A percentile compares a stretch with the other conserved stretches of the same genome.
Conservation (phyloP, 768 basidiomycete genomes). For the Guyanaporus albipodus region DNA sequence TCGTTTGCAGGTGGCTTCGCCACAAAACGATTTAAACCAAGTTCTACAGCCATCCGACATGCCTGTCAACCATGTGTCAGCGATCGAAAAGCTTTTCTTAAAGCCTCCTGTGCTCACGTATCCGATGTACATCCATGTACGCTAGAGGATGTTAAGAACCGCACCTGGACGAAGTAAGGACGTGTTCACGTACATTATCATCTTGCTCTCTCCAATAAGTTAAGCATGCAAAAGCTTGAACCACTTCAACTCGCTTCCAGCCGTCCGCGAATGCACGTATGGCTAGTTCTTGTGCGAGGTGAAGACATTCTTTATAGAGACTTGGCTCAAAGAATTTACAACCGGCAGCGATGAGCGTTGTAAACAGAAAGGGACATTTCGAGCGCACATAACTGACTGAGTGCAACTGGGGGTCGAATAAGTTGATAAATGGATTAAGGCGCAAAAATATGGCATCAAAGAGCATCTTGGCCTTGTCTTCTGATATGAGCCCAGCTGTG, state of each 20-base stretch:
- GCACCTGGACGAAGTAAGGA: neutral
- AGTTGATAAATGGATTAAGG: constrained; percentile 84
- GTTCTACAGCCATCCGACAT: constrained; percentile 84
- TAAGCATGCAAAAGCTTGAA: constrained; percentile 84
- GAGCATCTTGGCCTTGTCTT: constrained; percentile 63
- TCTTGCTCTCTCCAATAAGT: constrained; percentile 90
- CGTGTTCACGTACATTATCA: constrained; percentile 56
- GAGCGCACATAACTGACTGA: constrained; percentile 74
- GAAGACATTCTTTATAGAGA: constrained; percentile 62
- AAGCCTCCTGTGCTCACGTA: constrained; percentile 48
- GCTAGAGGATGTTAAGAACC: constrained; percentile 38
- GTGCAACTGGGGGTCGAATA: constrained; percentile 86
- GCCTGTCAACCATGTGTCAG: constrained; percentile 45
- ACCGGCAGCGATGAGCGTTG: constrained; percentile 77
- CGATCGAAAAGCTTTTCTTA: neutral
- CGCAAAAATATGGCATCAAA: constrained; percentile 80
- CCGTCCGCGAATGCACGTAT: constrained; percentile 72
- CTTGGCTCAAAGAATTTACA: constrained; percentile 79
- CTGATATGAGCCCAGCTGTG: constrained; percentile 63
- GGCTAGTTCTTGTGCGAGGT: constrained; percentile 70
- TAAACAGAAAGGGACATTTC: constrained; percentile 80
- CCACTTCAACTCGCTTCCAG: constrained; percentile 82
- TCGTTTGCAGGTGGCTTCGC: constrained; percentile 54
- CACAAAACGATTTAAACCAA: constrained; percentile 71
- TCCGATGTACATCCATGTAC: constrained; percentile 86